These are phyloP conservation scores for Pseudoturritis turrita DNA, from an alignment of 345 rosid species.

Conservation along the genomic window DNA sequence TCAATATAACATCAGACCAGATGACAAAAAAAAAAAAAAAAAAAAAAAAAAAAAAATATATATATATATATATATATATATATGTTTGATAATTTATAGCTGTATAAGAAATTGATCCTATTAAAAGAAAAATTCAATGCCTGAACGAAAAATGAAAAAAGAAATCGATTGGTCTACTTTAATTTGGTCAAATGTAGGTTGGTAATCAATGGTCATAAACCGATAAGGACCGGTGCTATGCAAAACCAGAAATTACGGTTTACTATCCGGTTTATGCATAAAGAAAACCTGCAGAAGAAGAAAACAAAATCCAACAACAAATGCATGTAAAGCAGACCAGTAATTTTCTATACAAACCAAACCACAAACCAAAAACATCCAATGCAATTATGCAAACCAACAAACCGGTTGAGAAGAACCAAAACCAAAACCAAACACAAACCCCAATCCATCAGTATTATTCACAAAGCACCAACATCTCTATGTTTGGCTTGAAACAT, in stretches of 20 bases:
- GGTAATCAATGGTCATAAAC: no score
- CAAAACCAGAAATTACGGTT: neutral
- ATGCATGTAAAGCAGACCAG: neutral
- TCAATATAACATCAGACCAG: no score
- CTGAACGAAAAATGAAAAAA: no score
- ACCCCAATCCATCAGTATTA: slow-evolving; percentile 15
- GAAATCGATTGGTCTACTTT: no score
- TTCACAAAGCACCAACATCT: slow-evolving; percentile 10
- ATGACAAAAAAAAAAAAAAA: no score
- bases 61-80: no score
- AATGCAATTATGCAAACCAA: neutral
- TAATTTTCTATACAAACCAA: slow-evolving; percentile 1
- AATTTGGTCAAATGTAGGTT: no score
- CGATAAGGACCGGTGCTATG: no score
- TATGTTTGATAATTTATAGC: no score
- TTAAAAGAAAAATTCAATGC: no score
- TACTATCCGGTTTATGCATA: neutral
- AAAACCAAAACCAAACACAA: slow-evolving; percentile 19
- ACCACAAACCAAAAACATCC: slow-evolving; percentile 5
- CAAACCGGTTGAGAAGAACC: slow-evolving; percentile 16
- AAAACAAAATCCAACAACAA: neutral
- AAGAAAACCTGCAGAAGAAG: neutral
- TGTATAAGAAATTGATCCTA: no score
- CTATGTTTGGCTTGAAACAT: slow-evolving; percentile 5
- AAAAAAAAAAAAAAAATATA: no score